Conservation (phyloP, 2,329 filamentous ascomycete species). For the Pseudohalonectria lignicola region DNA sequence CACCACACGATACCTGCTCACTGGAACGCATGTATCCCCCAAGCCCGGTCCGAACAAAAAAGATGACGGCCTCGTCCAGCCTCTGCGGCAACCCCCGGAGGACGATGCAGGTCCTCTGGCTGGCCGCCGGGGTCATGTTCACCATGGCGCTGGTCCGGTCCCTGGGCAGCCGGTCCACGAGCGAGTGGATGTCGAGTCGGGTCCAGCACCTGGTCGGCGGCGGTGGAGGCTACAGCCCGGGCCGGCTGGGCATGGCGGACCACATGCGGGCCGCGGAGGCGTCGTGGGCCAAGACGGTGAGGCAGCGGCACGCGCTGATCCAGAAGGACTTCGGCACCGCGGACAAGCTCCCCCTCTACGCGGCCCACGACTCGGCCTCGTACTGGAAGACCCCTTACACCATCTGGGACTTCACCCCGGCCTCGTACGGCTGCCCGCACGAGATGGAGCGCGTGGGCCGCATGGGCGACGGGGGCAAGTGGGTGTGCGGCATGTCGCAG, state of each 20-base stretch:
- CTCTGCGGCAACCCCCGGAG: slow-evolving; percentile 7
- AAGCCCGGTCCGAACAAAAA: too few relatives aligned
- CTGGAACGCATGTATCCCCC: too few relatives aligned
- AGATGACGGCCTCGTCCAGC: slow-evolving; percentile 1
- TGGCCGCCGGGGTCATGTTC: slow-evolving; percentile 11
- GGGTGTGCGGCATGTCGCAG: slow-evolving; percentile 27
- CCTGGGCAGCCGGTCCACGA: slow-evolving; percentile 11
- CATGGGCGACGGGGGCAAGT: slow-evolving; percentile 29
- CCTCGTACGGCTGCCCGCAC: slow-evolving; percentile 26
- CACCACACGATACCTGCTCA: too few relatives aligned
- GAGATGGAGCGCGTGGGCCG: slow-evolving; percentile 26
- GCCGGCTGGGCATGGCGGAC: slow-evolving; percentile 7
- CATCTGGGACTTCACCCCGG: slow-evolving; percentile 27
- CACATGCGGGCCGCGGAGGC: slow-evolving; percentile 10
- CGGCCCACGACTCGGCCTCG: slow-evolving; percentile 1
- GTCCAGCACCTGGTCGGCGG: slow-evolving; percentile 5
- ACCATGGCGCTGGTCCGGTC: slow-evolving; percentile 12
- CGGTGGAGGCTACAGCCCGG: neutral
- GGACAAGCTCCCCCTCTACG: slow-evolving; percentile 13
- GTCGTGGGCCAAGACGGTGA: slow-evolving; percentile 17
- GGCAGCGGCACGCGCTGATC: slow-evolving; percentile 16
- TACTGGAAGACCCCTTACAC: slow-evolving; percentile 19
- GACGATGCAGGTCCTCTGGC: slow-evolving; percentile 12
- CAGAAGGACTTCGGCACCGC: slow-evolving; percentile 11
- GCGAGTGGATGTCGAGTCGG: slow-evolving; percentile 11